Evolutionary conservation across 331 rosid genomes (phyloP).

Genomic region (Acacia concinna): DNA sequence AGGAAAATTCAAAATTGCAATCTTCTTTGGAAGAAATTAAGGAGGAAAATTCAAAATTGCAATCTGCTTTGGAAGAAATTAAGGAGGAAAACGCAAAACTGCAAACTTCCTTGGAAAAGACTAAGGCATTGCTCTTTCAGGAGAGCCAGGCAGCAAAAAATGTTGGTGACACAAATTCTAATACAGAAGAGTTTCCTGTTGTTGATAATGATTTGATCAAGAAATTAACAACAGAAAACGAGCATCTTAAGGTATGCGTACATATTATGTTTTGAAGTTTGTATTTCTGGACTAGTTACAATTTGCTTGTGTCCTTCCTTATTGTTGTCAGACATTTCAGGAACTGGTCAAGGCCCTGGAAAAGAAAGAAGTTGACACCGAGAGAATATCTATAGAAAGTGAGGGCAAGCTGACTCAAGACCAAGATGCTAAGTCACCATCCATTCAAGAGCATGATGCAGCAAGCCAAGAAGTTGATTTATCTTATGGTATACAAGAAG

Average conservation of each 20-base stretch:
- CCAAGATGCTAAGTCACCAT: slow-evolving; percentile 52
- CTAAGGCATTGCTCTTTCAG: slow-evolving; percentile 45
- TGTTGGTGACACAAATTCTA: slow-evolving; percentile 43
- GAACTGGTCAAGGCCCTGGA: slow-evolving; percentile 29
- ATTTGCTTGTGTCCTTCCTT: background rate
- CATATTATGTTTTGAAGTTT: background rate
- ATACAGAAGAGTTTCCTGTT: slow-evolving; percentile 44
- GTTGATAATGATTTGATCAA: slow-evolving; percentile 47
- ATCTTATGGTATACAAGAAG: slow-evolving; percentile 39
- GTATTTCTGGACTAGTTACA: slow-evolving; percentile 17
- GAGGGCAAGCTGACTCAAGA: slow-evolving; percentile 34
- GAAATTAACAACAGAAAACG: slow-evolving; percentile 63
- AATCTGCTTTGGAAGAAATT: slow-evolving; percentile 47
- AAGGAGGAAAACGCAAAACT: slow-evolving; percentile 49
- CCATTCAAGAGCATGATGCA: slow-evolving; percentile 59
- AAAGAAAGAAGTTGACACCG: background rate
- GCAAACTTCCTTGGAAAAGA: slow-evolving; percentile 50
- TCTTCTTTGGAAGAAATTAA: slow-evolving; percentile 47
- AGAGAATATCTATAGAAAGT: background rate
- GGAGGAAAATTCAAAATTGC: slow-evolving; percentile 48
- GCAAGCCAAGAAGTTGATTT: slow-evolving; percentile 45
- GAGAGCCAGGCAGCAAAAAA: slow-evolving; percentile 56
- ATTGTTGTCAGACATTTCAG: slow-evolving; percentile 37
- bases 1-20: slow-evolving; percentile 50
- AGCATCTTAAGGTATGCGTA: slow-evolving; percentile 61